Evolutionary conservation across 2,329 filamentous ascomycete species (phyloP), one percentile per base, ranked within the genome.

Genomic region (Alternaria metachromatica): DNA sequence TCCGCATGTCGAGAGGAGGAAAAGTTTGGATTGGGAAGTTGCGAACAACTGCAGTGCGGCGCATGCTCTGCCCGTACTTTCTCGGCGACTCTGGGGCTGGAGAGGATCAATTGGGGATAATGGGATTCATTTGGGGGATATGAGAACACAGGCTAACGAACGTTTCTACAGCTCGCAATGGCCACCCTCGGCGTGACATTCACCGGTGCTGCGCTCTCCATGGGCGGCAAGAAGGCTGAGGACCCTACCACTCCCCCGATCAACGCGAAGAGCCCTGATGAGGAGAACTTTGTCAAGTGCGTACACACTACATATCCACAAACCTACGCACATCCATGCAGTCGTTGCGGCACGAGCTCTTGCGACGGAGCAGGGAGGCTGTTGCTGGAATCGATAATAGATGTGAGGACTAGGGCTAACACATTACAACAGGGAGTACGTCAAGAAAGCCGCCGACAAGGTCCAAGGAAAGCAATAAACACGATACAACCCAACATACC

Each of bases 231-330:
- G 71, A 84, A 85, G 76, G 80, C 82, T 71, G 78, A 82, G 65
- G 73, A 71, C 41, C 63, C 74, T 41, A 70, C 66, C 21, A 63
- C 64, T 53, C 88, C 88, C 59, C 86, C 88, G 45, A 88, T 90
- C 81, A 87, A 89, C 76, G 88, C 88, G 57, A 82, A 83, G 74
- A 89, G 86, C 82, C 89, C 89, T 81, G 88, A 90, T 72, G 88
- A 90, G 82, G 88, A 90, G 82, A 85, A 85, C 75, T 90, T 90
- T 80, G 88, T 90, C 76, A 86, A 89, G 88, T 90, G 86, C 67
- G 86, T 55, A 48, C 49, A 53, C 28, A 53, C 30, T 37, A 5
- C 7, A 1, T 37, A 4, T 15, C 30, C 4, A 9, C 30, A n/a
- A n/a, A n/a, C n/a, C n/a, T n/a, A n/a, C n/a, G n/a, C n/a, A n/a